Conservation (phyloP, 2,329 filamentous ascomycete species). For the Pezicula neosporulosa region DNA sequence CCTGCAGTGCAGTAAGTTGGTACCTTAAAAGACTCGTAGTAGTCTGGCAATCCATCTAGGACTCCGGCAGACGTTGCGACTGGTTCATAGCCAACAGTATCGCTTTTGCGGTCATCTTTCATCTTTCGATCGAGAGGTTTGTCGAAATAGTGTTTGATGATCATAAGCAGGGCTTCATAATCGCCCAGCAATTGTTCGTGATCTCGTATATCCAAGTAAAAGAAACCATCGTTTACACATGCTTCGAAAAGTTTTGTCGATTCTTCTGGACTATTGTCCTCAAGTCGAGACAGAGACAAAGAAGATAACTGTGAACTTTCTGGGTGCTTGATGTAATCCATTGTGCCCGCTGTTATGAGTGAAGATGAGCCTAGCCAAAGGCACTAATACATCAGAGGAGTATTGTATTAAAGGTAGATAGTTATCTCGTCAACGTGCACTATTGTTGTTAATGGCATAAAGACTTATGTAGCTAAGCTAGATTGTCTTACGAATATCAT, state of each 20-base stretch:
- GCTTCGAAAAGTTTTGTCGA: conserved; percentile 1
- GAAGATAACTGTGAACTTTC: background rate
- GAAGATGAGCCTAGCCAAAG: background rate
- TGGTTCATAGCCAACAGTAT: conserved; percentile 3
- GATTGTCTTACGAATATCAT: background rate
- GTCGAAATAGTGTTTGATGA: conserved; percentile 5
- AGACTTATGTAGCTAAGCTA: background rate
- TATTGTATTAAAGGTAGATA: background rate
- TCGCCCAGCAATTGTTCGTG: conserved; percentile 1
- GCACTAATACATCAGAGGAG: background rate
- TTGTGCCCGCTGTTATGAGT: background rate
- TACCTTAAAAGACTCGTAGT: conserved; percentile 7
- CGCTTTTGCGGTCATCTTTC: conserved; percentile 4
- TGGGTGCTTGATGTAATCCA: background rate
- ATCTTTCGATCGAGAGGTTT: conserved; percentile 6
- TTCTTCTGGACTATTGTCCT: conserved; percentile 1
- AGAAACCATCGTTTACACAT: conserved; percentile 5
- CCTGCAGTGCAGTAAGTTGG: background rate
- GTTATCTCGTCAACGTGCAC: background rate
- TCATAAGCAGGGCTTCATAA: conserved; percentile 2
- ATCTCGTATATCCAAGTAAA: conserved; percentile 5
- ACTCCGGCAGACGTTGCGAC: conserved; percentile 3
- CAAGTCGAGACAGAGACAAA: conserved; percentile 1
- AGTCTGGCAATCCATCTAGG: conserved; percentile 1
- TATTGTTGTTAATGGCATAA: background rate